Evolutionary conservation across 1,139 yeast genomes (phyloP), one percentile per base, ranked within the genome.

Genomic region (Saccharomyces uvarum): DNA sequence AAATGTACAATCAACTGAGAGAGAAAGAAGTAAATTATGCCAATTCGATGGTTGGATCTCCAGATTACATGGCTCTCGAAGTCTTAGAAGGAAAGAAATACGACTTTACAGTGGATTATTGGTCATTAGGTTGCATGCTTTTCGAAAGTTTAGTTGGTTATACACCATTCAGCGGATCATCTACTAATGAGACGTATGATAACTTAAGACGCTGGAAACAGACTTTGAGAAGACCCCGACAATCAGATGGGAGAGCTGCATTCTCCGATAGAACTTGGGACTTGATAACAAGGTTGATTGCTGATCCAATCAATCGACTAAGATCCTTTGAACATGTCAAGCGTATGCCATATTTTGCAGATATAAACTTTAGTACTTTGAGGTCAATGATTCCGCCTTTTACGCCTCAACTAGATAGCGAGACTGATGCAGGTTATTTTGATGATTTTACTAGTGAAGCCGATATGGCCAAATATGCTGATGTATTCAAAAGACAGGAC

Each of bases 11-110:
- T 59, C 84, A 87, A 31, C 74, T 87, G 59, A 85, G 95, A 66
- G 74, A 71, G 51, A 75, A 75, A 44, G 88, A 85, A 59, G 73
- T 83, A 50, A 88, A 87, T 63, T 84, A 86, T 64, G 99, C 99
- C 19, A 88, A 89, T 65, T 89, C 97, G 1, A 90, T 93, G 61
- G 99, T 95, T 11, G 99, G 99, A 0, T 88, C 96, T 5, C 99
- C 99, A 1, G 99, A 95, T 70, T 95, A 95, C 70, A 95, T 95
- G 99, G 99, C 99, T 1, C 78, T 95, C 54, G 99, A 95, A 70
- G 98, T 95, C 5, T 81, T 95, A 59, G 95, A 89, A 70, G 99
- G 99, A 8, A 86, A 86, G 65, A 85, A 86, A 58, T 95, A 95
- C 70, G 97, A 95, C 69, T 91, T 86, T 69, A 91, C 99, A 19